A percentile compares a stretch with the other conserved stretches of the same genome.
Evolutionary conservation across 257 asterid genomes (phyloP).

Genomic region (Forsythia viridissima): DNA sequence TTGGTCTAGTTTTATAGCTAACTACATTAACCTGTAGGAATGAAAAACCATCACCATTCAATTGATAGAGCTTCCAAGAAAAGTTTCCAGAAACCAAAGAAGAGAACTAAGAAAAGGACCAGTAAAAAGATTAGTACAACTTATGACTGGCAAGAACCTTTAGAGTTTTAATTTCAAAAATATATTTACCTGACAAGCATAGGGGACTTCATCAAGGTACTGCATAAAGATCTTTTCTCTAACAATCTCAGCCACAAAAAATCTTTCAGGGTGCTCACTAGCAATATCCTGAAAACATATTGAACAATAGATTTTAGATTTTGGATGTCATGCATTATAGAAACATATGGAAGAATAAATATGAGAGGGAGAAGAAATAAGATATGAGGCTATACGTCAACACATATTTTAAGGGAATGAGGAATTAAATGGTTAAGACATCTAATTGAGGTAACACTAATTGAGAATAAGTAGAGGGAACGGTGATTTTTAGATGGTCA

Average conservation of each 20-base stretch:
- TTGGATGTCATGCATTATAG: not conserved
- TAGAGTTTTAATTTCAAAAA: slow-evolving; percentile 14
- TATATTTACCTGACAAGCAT: slow-evolving; percentile 86
- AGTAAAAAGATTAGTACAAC: not conserved
- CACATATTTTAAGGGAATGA: not conserved
- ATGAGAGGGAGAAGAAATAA: not conserved
- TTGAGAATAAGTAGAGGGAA: not conserved
- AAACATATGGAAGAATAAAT: not conserved
- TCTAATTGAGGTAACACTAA: not conserved
- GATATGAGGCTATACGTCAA: not conserved
- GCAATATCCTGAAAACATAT: slow-evolving; percentile 71
- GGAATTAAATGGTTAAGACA: not conserved
- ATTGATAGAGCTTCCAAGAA: not conserved
- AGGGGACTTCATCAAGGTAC: slow-evolving; percentile 89
- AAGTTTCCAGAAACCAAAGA: not conserved
- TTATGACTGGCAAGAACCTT: slow-evolving; percentile 10
- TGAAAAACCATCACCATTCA: not conserved
- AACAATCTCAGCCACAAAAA: slow-evolving; percentile 89
- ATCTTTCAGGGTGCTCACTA: slow-evolving; percentile 97
- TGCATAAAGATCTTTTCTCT: slow-evolving; percentile 95
- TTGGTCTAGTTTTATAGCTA: slow-evolving; percentile 79
- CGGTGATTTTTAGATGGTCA: not conserved
- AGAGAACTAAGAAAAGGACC: slow-evolving; percentile 2
- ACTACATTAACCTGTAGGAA: slow-evolving; percentile 72
- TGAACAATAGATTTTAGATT: slow-evolving; percentile 15